phyloP scores from a whole-genome alignment of 2,329 filamentous ascomycete genomes.

The Ophiostoma fasciatum region DNA sequence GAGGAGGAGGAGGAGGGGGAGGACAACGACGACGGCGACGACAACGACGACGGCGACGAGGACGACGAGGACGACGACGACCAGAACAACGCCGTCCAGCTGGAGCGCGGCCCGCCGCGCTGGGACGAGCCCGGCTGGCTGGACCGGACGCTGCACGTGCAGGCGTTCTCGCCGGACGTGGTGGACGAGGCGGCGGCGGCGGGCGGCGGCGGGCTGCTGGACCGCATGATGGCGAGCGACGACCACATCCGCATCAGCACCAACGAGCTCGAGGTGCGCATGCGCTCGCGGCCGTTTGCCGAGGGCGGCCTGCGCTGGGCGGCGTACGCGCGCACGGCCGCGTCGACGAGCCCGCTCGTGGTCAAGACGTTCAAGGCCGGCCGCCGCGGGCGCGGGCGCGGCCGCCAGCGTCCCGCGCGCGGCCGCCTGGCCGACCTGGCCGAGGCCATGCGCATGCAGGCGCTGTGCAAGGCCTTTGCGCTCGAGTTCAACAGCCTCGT shows the following conservation, averaged over 20 bases:
- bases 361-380: conserved; percentile 20
- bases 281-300: conserved; percentile 18
- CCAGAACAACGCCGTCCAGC: not conserved
- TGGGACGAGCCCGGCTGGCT: conserved; percentile 18
- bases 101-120: conserved; percentile 14
- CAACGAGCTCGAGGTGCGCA: conserved; percentile 19
- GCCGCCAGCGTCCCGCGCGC: too few relatives aligned
- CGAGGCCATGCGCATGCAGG: conserved; percentile 25
- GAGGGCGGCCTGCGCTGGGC: conserved; percentile 20
- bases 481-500: conserved; percentile 24
- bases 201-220: conserved; percentile 12
- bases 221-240: conserved; percentile 22
- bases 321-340: conserved; percentile 20
- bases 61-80: not conserved
- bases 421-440: conserved; percentile 17
- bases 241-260: conserved; percentile 21
- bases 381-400: too few relatives aligned
- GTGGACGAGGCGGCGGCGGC: conserved; percentile 7
- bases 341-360: conserved; percentile 18
- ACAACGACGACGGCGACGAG: not conserved
- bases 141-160: conserved; percentile 15
- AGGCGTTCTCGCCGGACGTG: conserved; percentile 19
- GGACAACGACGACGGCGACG: too few relatives aligned
- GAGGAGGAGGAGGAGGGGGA: too few relatives aligned
- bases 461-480: conserved; percentile 25